These are phyloP conservation scores for Komagataella phaffii DNA, from an alignment of 805 yeast genomes.

Conservation along the genomic window DNA sequence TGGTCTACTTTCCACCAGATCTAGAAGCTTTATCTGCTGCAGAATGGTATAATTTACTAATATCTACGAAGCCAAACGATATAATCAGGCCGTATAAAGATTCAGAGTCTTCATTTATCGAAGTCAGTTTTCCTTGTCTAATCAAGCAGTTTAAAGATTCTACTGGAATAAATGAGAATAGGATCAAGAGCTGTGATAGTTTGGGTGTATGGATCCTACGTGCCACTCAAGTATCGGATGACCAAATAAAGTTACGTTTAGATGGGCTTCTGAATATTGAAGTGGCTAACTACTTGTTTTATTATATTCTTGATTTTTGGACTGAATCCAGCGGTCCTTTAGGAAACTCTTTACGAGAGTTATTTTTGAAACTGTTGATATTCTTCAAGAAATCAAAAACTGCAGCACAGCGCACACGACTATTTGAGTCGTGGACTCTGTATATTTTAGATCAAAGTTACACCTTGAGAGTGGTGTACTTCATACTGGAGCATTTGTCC, in stretches of 20 bases:
- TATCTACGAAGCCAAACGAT: neutral
- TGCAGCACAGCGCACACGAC: slow-evolving; percentile 6
- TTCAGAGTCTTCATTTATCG: slow-evolving; percentile 1
- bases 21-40: neutral
- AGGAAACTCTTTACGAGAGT: slow-evolving; percentile 51
- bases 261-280: neutral
- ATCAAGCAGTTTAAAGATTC: slow-evolving; percentile 16
- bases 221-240: slow-evolving; percentile 23
- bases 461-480: slow-evolving; percentile 47
- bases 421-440: slow-evolving; percentile 32
- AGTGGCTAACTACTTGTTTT: slow-evolving; percentile 22
- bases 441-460: slow-evolving; percentile 28
- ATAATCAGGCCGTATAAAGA: neutral
- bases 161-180: slow-evolving; percentile 20
- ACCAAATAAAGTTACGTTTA: neutral
- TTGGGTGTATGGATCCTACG: slow-evolving; percentile 55
- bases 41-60: neutral
- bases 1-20: neutral
- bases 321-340: slow-evolving; percentile 59
- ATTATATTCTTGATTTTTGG: slow-evolving; percentile 55
- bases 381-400: slow-evolving; percentile 19
- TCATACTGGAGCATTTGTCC: slow-evolving; percentile 42
- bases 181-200: slow-evolving; percentile 41
- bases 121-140: slow-evolving; percentile 13
- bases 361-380: slow-evolving; percentile 39